phyloP scores from a whole-genome alignment of 2,329 filamentous ascomycete genomes.

The Stemphylium lycopersici region DNA sequence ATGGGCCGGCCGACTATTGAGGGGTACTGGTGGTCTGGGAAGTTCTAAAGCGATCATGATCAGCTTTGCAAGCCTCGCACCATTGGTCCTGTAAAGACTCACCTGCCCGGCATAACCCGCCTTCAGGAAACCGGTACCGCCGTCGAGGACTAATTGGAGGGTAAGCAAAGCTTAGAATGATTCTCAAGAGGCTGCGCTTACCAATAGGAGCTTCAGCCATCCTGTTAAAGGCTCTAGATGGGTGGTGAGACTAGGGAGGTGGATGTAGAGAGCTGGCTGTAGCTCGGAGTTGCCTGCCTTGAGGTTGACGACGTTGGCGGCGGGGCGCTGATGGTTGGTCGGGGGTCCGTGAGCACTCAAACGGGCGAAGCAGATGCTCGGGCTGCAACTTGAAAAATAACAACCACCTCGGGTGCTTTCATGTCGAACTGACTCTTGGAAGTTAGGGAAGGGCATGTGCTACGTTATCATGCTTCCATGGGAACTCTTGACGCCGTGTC shows the following conservation, averaged over 20 bases:
- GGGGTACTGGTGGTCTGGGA: constrained; percentile 97
- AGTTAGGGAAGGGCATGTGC: no score
- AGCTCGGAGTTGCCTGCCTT: constrained; percentile 20
- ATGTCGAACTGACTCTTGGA: neutral
- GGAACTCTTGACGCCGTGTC: neutral
- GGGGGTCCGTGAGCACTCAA: constrained; percentile 29
- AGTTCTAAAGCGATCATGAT: constrained; percentile 68
- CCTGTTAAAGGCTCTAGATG: constrained; percentile 28
- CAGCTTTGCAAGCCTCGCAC: constrained; percentile 7
- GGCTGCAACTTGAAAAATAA: constrained; percentile 4
- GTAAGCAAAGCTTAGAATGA: constrained; percentile 36
- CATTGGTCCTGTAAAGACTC: constrained; percentile 32
- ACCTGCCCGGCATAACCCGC: constrained; percentile 95
- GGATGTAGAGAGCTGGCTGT: constrained; percentile 20
- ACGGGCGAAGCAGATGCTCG: constrained; percentile 20
- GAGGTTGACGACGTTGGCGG: constrained; percentile 40
- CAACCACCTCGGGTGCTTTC: neutral
- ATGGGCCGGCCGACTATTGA: constrained; percentile 98
- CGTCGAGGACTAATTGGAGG: constrained; percentile 81
- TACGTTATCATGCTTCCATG: neutral
- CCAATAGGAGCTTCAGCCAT: constrained; percentile 60
- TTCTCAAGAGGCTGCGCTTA: constrained; percentile 34
- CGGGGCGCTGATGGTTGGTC: constrained; percentile 26
- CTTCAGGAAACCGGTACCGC: constrained; percentile 99
- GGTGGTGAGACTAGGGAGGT: constrained; percentile 13